A percentile compares a stretch with the other conserved stretches of the same genome.
Conservation (phyloP, 129 eudicot genomes). For the Helichrysum umbraculigerum region DNA sequence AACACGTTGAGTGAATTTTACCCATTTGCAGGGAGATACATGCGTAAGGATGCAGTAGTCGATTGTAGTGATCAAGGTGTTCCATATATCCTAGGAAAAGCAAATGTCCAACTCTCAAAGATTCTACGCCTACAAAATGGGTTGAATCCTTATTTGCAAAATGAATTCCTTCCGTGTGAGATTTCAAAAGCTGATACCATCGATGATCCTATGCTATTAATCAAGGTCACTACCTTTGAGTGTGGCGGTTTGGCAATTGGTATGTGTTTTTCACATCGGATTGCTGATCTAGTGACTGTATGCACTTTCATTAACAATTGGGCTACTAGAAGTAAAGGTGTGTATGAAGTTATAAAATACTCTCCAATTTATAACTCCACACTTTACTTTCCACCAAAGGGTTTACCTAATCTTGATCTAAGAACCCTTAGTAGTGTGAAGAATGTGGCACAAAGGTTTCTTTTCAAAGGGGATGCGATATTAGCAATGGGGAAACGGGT, state of each 20-base stretch:
- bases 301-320: background rate
- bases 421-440: background rate
- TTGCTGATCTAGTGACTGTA: background rate
- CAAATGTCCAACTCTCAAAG: no score
- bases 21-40: background rate
- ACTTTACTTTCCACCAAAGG: background rate
- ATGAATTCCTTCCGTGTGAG: background rate
- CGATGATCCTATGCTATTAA: background rate
- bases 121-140: background rate
- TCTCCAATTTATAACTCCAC: background rate
- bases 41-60: background rate
- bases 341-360: background rate
- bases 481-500: background rate
- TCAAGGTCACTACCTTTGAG: background rate
- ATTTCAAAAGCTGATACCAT: background rate
- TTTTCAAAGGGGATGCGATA: background rate
- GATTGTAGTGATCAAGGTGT: conserved; percentile 1
- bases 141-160: background rate
- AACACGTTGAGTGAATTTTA: background rate
- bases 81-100: no score
- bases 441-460: background rate
- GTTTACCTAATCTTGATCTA: background rate
- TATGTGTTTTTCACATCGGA: no score
- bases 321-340: background rate
- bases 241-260: conserved; percentile 1